phyloP scores from a whole-genome alignment of 192 early-diverging fungal species.

The Rhizoclosmatium globosum region DNA sequence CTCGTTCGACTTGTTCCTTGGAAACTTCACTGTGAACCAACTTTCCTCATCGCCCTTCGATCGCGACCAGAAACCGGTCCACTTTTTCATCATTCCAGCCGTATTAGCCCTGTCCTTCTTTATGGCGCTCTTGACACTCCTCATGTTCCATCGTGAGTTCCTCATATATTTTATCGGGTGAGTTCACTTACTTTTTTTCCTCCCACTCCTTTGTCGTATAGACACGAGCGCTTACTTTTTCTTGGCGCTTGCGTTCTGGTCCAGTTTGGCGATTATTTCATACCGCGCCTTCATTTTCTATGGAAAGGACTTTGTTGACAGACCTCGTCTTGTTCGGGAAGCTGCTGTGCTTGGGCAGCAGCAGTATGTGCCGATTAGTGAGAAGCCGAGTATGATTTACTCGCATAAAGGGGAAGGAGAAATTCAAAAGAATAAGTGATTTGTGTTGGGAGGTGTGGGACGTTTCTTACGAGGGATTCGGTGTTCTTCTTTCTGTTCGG shows the following conservation, averaged over 20 bases:
- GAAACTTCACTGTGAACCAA: slow-evolving; percentile 59
- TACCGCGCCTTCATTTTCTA: slow-evolving; percentile 42
- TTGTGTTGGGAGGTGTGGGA: background rate
- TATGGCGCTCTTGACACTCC: slow-evolving; percentile 45
- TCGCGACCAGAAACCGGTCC: background rate
- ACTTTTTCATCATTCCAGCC: slow-evolving; percentile 34
- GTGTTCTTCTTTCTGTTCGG: no score
- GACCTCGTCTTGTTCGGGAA: slow-evolving; percentile 39
- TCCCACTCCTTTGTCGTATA: slow-evolving; percentile 12
- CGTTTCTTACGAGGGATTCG: no score
- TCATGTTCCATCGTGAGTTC: slow-evolving; percentile 46
- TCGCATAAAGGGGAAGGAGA: slow-evolving; percentile 13
- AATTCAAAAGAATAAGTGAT: slow-evolving; percentile 8
- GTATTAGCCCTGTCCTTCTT: slow-evolving; percentile 33
- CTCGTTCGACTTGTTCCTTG: slow-evolving; percentile 88
- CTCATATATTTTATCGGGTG: slow-evolving; percentile 9
- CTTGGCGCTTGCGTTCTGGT: slow-evolving; percentile 34
- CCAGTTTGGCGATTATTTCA: slow-evolving; percentile 23
- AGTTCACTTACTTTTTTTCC: slow-evolving; percentile 7
- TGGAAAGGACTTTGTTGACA: slow-evolving; percentile 58
- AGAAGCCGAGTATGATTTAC: slow-evolving; percentile 17
- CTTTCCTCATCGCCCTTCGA: slow-evolving; percentile 35
- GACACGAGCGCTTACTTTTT: slow-evolving; percentile 37
- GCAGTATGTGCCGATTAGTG: slow-evolving; percentile 2
- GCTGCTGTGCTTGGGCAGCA: slow-evolving; percentile 6